These are phyloP conservation scores for Pseudozyma sp. DNA, from an alignment of 1,284 basidiomycete species.

Conservation along the genomic window DNA sequence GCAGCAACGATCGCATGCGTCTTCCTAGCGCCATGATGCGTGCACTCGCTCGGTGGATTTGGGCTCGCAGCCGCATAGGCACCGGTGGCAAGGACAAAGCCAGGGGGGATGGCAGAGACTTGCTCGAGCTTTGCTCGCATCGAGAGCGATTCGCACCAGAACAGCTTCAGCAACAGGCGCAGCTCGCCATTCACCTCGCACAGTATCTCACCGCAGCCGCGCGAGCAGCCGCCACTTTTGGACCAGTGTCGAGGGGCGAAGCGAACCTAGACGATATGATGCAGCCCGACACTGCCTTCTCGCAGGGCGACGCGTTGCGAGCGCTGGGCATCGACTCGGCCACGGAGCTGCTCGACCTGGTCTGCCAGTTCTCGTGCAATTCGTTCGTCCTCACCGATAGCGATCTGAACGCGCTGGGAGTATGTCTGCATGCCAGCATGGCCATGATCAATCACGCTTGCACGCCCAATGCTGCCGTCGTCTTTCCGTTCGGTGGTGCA, in stretches of 20 bases:
- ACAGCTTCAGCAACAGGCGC: slow-evolving; percentile 34
- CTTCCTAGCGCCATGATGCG: slow-evolving; percentile 44
- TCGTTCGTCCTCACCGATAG: slow-evolving; percentile 80
- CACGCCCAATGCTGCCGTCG: slow-evolving; percentile 86
- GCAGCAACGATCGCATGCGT: slow-evolving; percentile 13
- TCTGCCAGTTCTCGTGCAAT: slow-evolving; percentile 83
- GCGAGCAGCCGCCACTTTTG: slow-evolving; percentile 23
- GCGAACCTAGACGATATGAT: slow-evolving; percentile 33
- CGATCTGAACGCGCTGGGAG: slow-evolving; percentile 77
- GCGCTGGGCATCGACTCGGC: slow-evolving; percentile 43
- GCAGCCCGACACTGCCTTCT: slow-evolving; percentile 33
- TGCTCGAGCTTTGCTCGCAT: slow-evolving; percentile 42
- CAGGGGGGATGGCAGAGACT: slow-evolving; percentile 22
- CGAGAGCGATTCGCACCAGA: slow-evolving; percentile 36
- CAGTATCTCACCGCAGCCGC: slow-evolving; percentile 40
- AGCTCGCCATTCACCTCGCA: slow-evolving; percentile 35
- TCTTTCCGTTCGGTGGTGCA: slow-evolving; percentile 76
- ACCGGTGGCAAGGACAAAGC: slow-evolving; percentile 30
- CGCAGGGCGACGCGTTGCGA: slow-evolving; percentile 37
- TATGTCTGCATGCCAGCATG: slow-evolving; percentile 79
- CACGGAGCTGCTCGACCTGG: slow-evolving; percentile 39
- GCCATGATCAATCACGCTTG: slow-evolving; percentile 93
- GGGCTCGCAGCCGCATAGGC: slow-evolving; percentile 37
- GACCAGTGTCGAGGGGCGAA: slow-evolving; percentile 24
- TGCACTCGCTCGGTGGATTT: slow-evolving; percentile 44